A percentile compares a stretch with the other conserved stretches of the same genome.
phyloP scores from a whole-genome alignment of 805 yeast genomes.

The Schizosaccharomyces japonicus region DNA sequence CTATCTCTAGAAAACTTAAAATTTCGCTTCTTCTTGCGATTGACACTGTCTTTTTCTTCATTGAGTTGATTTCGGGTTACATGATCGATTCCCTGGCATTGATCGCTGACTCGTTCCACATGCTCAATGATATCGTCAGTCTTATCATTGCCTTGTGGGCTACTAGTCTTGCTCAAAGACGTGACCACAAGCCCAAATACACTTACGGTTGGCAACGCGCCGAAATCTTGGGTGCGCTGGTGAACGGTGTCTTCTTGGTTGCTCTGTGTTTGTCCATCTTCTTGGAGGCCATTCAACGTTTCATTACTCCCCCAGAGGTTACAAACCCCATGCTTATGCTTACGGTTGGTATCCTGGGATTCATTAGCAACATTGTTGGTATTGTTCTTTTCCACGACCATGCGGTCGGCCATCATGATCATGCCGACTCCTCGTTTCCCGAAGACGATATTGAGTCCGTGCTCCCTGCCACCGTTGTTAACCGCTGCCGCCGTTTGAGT shows the following conservation, averaged over 20 bases:
- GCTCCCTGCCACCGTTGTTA: constrained; percentile 5
- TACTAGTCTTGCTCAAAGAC: constrained; percentile 61
- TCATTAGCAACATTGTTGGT: constrained; percentile 62
- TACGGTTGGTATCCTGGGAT: constrained; percentile 62
- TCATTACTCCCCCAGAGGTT: constrained; percentile 56
- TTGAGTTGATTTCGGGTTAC: constrained; percentile 50
- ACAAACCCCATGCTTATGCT: constrained; percentile 64
- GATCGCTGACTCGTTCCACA: constrained; percentile 90
- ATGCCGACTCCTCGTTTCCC: constrained; percentile 7
- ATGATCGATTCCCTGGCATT: constrained; percentile 83
- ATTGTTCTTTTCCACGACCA: constrained; percentile 73
- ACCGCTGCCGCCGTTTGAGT: constrained; percentile 9
- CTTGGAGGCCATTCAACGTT: constrained; percentile 78
- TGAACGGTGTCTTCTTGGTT: constrained; percentile 76
- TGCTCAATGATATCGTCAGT: constrained; percentile 85
- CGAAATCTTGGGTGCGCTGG: constrained; percentile 80
- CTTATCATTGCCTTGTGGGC: constrained; percentile 88
- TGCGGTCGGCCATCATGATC: constrained; percentile 27
- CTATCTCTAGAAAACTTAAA: constrained; percentile 14
- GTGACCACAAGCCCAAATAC: constrained; percentile 63
- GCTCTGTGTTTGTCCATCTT: constrained; percentile 82
- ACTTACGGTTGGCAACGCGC: constrained; percentile 98
- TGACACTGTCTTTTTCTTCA: constrained; percentile 61
- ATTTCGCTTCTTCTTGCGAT: constrained; percentile 46
- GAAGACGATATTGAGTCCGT: constrained; percentile 6